A percentile compares a stretch with the other conserved stretches of the same genome.
Conservation (phyloP, 371 early-diverging fungal genomes). For the Mortierella sp. region DNA sequence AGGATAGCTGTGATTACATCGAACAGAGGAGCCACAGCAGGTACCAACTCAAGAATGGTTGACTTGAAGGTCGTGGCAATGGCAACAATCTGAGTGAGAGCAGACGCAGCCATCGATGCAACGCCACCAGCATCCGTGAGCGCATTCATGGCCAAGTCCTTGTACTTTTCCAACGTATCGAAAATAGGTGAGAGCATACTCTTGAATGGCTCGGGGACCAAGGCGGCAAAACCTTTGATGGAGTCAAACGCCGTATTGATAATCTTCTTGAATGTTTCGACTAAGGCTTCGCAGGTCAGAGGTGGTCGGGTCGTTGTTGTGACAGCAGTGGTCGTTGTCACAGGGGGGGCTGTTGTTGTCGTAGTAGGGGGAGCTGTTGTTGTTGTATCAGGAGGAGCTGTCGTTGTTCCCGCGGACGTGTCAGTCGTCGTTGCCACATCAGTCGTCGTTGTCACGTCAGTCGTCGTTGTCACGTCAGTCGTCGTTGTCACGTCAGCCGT, state of each 20-base stretch:
- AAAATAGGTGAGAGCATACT: not conserved
- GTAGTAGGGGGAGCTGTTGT: not conserved
- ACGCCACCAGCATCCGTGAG: not conserved
- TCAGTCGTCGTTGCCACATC: not conserved
- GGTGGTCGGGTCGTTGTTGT: not conserved
- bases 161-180: not conserved
- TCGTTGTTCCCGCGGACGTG: not conserved
- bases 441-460: not conserved
- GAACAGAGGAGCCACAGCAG: not conserved
- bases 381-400: not conserved
- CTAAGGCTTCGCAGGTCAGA: not conserved
- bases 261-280: not conserved
- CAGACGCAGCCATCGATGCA: not conserved
- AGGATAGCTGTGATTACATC: not conserved
- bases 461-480: not conserved
- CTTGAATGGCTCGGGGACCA: conserved; percentile 5
- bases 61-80: not conserved
- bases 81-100: not conserved
- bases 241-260: conserved; percentile 8
- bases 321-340: not conserved
- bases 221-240: not conserved
- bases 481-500: not conserved
- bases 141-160: not conserved
- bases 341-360: not conserved
- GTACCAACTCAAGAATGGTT: not conserved